Evolutionary conservation across 169 alveolate genomes (phyloP).

Genomic region (Plasmodium malariae): DNA sequence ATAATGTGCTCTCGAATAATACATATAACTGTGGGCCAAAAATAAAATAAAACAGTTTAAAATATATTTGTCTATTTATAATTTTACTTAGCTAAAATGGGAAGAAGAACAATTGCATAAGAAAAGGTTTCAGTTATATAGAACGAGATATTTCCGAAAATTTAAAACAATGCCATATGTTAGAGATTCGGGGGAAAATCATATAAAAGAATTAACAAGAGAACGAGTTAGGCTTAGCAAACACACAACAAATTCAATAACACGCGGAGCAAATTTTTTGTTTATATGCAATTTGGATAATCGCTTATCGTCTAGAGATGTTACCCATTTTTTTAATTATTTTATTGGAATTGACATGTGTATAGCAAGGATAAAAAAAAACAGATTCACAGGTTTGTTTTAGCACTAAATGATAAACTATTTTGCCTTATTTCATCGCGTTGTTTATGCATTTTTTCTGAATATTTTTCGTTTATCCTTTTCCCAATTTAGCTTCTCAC

Average conservation of each 20-base stretch:
- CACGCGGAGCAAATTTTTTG: slow-evolving; percentile 56
- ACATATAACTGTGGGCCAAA: neutral
- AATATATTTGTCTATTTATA: neutral
- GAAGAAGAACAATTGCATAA: slow-evolving; percentile 18
- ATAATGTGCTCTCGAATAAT: too few relatives aligned
- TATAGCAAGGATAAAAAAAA: slow-evolving; percentile 39
- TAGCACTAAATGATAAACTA: too few relatives aligned
- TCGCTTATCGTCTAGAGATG: slow-evolving; percentile 59
- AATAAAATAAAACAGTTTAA: too few relatives aligned
- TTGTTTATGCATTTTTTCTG: too few relatives aligned
- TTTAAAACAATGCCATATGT: slow-evolving; percentile 64
- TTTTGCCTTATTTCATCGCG: too few relatives aligned
- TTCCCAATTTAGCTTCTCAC: neutral
- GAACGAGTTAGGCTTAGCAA: slow-evolving; percentile 51
- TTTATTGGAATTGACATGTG: slow-evolving; percentile 53
- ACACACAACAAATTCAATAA: slow-evolving; percentile 50
- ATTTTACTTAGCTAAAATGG: slow-evolving; percentile 34
- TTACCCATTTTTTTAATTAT: slow-evolving; percentile 69
- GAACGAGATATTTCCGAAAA: slow-evolving; percentile 58
- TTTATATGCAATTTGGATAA: slow-evolving; percentile 66
- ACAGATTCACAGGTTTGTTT: slow-evolving; percentile 51
- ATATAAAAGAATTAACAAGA: slow-evolving; percentile 62
- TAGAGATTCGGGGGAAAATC: slow-evolving; percentile 64
- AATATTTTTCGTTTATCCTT: too few relatives aligned
- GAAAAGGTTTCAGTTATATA: slow-evolving; percentile 18